Evolutionary conservation across 1,284 basidiomycete genomes (phyloP).

Genomic region (Tranzscheliella williamsii): DNA sequence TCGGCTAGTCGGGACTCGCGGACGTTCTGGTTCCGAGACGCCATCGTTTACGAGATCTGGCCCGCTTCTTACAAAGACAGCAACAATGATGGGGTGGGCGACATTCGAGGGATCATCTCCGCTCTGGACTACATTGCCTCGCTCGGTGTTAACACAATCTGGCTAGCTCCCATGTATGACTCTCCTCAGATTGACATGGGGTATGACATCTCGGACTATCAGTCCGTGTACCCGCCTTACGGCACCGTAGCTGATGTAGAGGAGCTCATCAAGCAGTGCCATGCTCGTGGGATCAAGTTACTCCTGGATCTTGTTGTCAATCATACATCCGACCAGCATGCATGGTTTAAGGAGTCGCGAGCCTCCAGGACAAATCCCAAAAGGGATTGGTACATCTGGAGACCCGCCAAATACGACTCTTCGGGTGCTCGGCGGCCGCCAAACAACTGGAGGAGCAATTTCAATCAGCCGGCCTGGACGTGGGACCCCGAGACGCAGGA

Average conservation of each 20-base stretch:
- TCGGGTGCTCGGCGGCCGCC: constrained; percentile 64
- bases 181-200: constrained; percentile 75
- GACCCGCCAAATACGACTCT: constrained; percentile 68
- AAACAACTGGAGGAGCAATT: constrained; percentile 74
- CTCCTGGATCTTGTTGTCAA: constrained; percentile 83
- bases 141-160: constrained; percentile 73
- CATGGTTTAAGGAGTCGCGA: constrained; percentile 74
- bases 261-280: constrained; percentile 67
- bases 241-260: constrained; percentile 77
- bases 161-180: constrained; percentile 75
- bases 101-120: constrained; percentile 71
- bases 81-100: constrained; percentile 75
- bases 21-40: constrained; percentile 39
- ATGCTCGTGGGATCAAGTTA: constrained; percentile 72
- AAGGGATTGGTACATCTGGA: constrained; percentile 77
- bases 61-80: constrained; percentile 74
- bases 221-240: constrained; percentile 72
- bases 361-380: constrained; percentile 68
- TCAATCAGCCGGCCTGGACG: constrained; percentile 76
- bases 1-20: constrained; percentile 22
- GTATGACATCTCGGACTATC: constrained; percentile 68
- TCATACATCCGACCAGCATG: constrained; percentile 70
- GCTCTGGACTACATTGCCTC: constrained; percentile 74
- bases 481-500: constrained; percentile 72
- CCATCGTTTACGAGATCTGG: constrained; percentile 66